Evolutionary conservation across 2,329 filamentous ascomycete genomes (phyloP), one percentile per base, ranked within the genome.

Genomic region (Cladosporium sp.): DNA sequence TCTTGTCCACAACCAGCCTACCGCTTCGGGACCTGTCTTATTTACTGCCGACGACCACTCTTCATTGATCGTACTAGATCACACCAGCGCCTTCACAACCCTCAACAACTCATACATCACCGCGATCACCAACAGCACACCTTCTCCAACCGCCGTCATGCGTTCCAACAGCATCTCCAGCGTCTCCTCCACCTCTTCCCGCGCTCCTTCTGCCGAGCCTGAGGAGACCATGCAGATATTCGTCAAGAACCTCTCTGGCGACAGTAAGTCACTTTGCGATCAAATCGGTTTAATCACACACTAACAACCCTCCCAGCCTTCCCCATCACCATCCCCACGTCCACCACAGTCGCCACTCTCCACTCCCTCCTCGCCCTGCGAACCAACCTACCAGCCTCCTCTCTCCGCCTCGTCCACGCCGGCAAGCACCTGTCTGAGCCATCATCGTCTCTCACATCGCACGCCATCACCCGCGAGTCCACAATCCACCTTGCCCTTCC

Each of bases 161-260:
- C 77, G 78, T 65, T 77, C 76, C 66, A 78, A 76, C 72, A 78
- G 77, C 76, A 76, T 80, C 72, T 77, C 77, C 65, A 81, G 78
- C 74, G 72, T 79, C 72, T 77, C 76, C 72, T 79, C 79, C 36
- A 70, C 74, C 58, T 75, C 69, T 6, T 74, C 73, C 32, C 73
- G 76, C 56, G 78, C 79, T 36, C 73, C 75, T 4, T 76, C 76
- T 34, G 73, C 76, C 48, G 81, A 84, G 65, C 72, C 77, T 58
- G 80, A 82, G 63, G 80, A 84, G 60, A 85, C 80, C 46, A 86
- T 86, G 79, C 84, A 86, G 74, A 85, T 88, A 76, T 87, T 88
- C 77, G 82, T 88, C 76, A 87, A 86, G 78, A 83, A 83, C 73
- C 77, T 86, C 58, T 80, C 83, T 39, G 85, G 85, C 70, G 81